These are phyloP conservation scores for Xanthoconium separans DNA, from an alignment of 1,284 basidiomycete genomes.

Conservation along the genomic window DNA sequence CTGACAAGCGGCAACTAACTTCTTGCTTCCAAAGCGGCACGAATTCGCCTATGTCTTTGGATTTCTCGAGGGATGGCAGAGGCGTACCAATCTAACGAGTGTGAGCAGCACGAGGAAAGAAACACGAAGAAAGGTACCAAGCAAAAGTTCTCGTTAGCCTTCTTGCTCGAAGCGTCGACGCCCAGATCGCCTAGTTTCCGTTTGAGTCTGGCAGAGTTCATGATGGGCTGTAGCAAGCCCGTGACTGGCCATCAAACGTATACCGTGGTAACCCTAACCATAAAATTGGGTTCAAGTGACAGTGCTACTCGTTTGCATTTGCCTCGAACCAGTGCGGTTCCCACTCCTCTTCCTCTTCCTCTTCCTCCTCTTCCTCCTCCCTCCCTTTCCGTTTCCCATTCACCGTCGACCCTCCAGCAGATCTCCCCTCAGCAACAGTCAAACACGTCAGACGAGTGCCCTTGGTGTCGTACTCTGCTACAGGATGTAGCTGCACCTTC, in stretches of 20 bases:
- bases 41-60: constrained; percentile 89
- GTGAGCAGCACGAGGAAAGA: constrained; percentile 4
- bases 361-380: constrained; percentile 30
- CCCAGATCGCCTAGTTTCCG: constrained; percentile 81
- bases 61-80: constrained; percentile 84
- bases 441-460: constrained; percentile 83
- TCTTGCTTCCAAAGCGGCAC: constrained; percentile 98
- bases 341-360: constrained; percentile 30
- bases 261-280: constrained; percentile 19
- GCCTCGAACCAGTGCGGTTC: constrained; percentile 20
- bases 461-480: constrained; percentile 77
- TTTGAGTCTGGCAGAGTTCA: constrained; percentile 60
- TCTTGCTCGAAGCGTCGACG: constrained; percentile 65
- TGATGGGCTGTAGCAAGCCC: constrained; percentile 19
- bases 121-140: constrained; percentile 48
- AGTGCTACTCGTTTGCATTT: constrained; percentile 12
- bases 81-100: constrained; percentile 81
- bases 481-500: constrained; percentile 48
- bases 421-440: constrained; percentile 54
- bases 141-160: constrained; percentile 86
- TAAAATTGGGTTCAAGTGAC: constrained; percentile 8
- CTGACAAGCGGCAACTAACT: constrained; percentile 41
- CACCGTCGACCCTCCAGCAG: constrained; percentile 15
- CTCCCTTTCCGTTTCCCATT: constrained; percentile 42
- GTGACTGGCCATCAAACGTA: not conserved